These are phyloP conservation scores for Hypoxylon intermedium DNA, from an alignment of 495 filamentous ascomycete species.

Conservation along the genomic window DNA sequence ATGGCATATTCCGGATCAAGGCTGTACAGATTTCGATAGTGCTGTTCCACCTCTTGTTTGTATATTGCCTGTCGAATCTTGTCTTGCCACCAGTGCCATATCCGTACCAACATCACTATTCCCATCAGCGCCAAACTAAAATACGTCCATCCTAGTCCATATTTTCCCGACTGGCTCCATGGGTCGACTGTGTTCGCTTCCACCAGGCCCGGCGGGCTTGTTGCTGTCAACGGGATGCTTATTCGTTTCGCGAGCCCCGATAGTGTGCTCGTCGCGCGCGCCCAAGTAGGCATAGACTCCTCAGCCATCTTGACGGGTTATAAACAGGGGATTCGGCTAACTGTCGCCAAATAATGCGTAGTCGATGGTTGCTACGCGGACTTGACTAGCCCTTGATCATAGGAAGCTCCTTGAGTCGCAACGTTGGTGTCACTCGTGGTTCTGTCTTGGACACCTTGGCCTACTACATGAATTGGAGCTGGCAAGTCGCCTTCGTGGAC, in stretches of 20 bases:
- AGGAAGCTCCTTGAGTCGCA: not conserved
- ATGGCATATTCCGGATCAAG: constrained; percentile 68
- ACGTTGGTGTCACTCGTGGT: constrained; percentile 3
- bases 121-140: constrained; percentile 76
- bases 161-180: constrained; percentile 82
- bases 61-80: constrained; percentile 83
- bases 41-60: constrained; percentile 71
- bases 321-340: not conserved
- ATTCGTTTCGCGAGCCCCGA: constrained; percentile 72
- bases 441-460: not conserved
- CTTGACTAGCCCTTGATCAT: constrained; percentile 4
- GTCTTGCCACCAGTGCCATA: constrained; percentile 87
- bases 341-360: constrained; percentile 16
- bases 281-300: constrained; percentile 17
- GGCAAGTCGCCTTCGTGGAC: constrained; percentile 5
- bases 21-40: constrained; percentile 60
- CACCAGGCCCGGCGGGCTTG: constrained; percentile 71
- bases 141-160: constrained; percentile 86
- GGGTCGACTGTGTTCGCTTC: constrained; percentile 80
- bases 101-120: constrained; percentile 67
- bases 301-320: constrained; percentile 18
- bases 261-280: constrained; percentile 40
- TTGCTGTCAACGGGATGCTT: constrained; percentile 71
- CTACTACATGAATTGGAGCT: constrained; percentile 23
- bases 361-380: constrained; percentile 16